Base-by-base conservation (phyloP, 805 yeast species). In the Metschnikowia lochheadii region DNA sequence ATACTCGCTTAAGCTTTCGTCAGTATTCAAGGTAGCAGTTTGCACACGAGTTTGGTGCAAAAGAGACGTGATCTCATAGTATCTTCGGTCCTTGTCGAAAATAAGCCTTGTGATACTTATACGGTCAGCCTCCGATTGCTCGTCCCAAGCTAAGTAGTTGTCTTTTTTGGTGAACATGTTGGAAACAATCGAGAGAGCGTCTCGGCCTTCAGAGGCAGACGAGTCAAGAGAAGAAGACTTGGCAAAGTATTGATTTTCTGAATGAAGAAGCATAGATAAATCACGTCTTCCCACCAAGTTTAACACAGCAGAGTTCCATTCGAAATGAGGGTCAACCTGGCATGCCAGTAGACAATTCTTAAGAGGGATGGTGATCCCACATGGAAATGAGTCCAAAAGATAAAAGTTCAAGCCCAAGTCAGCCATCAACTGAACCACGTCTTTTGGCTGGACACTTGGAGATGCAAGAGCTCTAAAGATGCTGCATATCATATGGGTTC, bases 21-120 rank as follows among this genome's bases (percentile, higher is more conserved):
- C 70, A 2, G 69, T 63, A 1, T 77, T 49, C 15, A 74, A 59
- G 3, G 73, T 66, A 1, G 79, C 82, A 0, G 78, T 68, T 59
- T 87, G 96, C 7, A 79, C 74, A 52, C 79, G 79, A 0, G 89
- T 83, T 5, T 87, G 82, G 61, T 86, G 91, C 34, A 92, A 64
- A 15, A 90, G 65, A 32, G 81, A 78, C 0, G 91, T 80, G 11
- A 87, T 84, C 59, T 91, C 96, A 57, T 80, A 82, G 61, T 85
- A 87, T 43, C 97, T 71, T 42, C 95, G 70, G 64, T 92, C 98
- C 40, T 80, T 77, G 14, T 84, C 81, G 62, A 89, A 92, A 0
- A 91, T 82, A 11, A 86, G 66, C 54, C 80, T 81, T 1, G 92
- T 83, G n/a, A 87, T 77, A 32, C 78, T 78, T 41, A 84, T 77